Percentiles rank a stretch among this genome's conserved stretches.
These are phyloP conservation scores for Dunaliella salina DNA, from an alignment of 163 green algal species.

Conservation along the genomic window DNA sequence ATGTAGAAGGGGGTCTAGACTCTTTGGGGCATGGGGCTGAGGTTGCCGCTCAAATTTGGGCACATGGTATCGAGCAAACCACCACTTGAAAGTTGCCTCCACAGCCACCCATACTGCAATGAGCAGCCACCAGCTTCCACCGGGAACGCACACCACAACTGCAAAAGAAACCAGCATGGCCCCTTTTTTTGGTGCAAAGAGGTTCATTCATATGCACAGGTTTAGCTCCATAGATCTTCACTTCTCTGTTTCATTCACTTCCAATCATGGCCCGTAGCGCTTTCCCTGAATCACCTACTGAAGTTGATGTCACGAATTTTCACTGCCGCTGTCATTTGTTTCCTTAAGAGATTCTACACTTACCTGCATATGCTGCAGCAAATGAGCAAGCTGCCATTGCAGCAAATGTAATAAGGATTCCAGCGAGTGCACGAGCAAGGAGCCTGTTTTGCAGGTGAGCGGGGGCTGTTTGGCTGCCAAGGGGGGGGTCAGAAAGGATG, in stretches of 20 bases:
- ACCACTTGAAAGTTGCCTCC: neutral
- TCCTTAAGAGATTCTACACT: too few species aligned
- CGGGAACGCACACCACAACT: neutral
- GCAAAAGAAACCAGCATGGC: neutral
- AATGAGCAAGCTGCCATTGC: neutral
- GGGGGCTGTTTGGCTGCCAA: neutral
- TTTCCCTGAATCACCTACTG: neutral
- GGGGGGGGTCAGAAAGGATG: neutral
- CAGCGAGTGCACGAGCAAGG: neutral
- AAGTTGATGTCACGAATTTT: too few species aligned
- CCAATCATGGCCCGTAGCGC: too few species aligned
- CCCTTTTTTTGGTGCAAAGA: neutral
- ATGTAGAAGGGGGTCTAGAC: constrained; percentile 1
- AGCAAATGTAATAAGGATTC: neutral
- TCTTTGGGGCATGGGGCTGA: neutral
- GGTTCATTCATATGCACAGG: neutral
- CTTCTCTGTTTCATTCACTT: too few species aligned
- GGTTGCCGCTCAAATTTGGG: neutral
- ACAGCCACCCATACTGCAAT: neutral
- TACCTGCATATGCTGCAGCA: neutral
- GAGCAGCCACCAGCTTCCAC: neutral
- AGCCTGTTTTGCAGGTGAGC: neutral
- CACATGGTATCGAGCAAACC: neutral
- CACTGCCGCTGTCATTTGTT: too few species aligned
- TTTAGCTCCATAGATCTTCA: neutral